Conservation (phyloP, 148 eudicot species). For the Selenicereus undatus region DNA sequence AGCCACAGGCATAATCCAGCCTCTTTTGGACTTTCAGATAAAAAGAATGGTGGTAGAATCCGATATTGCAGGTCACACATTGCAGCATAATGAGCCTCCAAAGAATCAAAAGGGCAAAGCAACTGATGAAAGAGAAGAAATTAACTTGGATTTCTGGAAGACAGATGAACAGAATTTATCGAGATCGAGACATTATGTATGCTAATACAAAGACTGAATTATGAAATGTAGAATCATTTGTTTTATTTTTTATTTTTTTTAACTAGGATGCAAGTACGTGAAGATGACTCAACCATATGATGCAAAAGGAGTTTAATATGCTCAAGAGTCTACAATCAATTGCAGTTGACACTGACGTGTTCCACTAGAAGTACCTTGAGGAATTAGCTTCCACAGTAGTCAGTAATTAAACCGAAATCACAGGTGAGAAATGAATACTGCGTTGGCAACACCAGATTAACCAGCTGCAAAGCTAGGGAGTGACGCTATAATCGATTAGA, state of each 20-base stretch:
- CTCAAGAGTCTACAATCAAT: not conserved
- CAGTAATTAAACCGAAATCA: not conserved
- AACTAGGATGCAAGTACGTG: not conserved
- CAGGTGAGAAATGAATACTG: not conserved
- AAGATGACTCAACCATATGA: no score
- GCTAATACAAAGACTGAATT: not conserved
- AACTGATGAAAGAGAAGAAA: constrained; percentile 39
- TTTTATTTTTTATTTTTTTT: no score
- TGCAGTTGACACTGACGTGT: not conserved
- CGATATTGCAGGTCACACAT: constrained; percentile 55
- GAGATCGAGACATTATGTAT: not conserved
- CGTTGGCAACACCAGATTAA: not conserved
- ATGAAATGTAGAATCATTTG: not conserved
- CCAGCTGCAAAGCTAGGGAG: not conserved
- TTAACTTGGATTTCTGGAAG: constrained; percentile 2
- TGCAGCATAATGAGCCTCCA: constrained; percentile 46
- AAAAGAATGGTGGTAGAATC: constrained; percentile 60
- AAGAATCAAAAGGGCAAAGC: constrained; percentile 49
- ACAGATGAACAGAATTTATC: not conserved
- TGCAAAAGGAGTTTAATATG: not conserved
- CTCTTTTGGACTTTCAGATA: constrained; percentile 59
- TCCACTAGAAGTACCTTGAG: no score
- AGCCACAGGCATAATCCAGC: constrained; percentile 74
- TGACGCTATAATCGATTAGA: not conserved
- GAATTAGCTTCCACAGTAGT: no score